Evolutionary conservation across 306 rosid genomes (phyloP), one percentile per base, ranked within the genome.

Genomic region (Myrica gale): DNA sequence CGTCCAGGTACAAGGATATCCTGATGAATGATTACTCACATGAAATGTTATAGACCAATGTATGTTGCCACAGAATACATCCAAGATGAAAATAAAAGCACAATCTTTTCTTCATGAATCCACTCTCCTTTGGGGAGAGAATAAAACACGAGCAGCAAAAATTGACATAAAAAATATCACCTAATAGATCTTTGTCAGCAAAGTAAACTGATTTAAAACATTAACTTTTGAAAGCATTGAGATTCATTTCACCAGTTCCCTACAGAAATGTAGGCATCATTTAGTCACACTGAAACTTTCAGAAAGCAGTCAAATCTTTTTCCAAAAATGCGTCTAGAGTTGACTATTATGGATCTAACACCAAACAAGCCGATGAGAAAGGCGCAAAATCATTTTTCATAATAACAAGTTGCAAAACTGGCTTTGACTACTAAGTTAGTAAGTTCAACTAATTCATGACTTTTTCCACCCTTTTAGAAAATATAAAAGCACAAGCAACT

Each of bases 11-110:
- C 78, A 71, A 60, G 72, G 83, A 74, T 80, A 74, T 85, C 93
- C 99, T 96, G 87, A 66, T 53, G 79, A 80, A 84, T 70, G 70
- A 69, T 81, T 63, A 55, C 16, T 76, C 51, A 77, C 45, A 67
- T 56, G 69, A 63, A 84, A 47, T 71, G 78, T 81, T 55, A 75
- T 74, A 72, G 21, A 76, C 55, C 75, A 57, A 55, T 19, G 53
- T 54, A 74, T 51, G 26, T 52, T n/a, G 79, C 44, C 74, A 72
- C 57, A 55, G 62, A 81, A 63, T 43, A 50, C 26, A 56, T 54
- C 58, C 66, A 46, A 9, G 60, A 50, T 66, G 57, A 50, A 81
- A 62, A 41, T 7, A 65, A 54, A 74, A 74, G 75, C 57, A 68
- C 17, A 69, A 74, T 1, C 47, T 19, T 73, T 65, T 44, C 21